Evolutionary conservation across 257 asterid genomes (phyloP), one percentile per base, ranked within the genome.

Genomic region (Paraleonurus japonicus): DNA sequence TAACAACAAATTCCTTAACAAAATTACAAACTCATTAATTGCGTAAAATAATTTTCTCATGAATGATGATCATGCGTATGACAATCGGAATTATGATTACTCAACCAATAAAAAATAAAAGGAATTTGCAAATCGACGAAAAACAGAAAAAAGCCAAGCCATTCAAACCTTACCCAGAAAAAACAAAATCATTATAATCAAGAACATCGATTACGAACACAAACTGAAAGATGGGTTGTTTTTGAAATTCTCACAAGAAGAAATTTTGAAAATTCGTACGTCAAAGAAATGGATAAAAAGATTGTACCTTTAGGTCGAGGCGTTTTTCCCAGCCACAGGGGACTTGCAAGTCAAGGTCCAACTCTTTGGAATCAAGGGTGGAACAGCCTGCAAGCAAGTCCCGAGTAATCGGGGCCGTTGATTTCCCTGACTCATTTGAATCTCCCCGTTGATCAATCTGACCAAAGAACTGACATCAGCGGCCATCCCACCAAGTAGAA

Each of bases 271-370:
- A 43, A 37, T 22, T 15, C 13, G 6, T 13, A 11, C 22, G n/a
- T 4, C 5, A 24, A 20, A 7, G 4, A 2, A 1, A 11, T 5
- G 60, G 33, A 73, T 3, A 51, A 51, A 7, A 69, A 5, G 15
- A 10, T 62, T 39, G 35, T 63, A 92, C 98, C 93, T 87, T 89
- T 28, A 93, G 57, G 71, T 93, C 98, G 13, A 93, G 94, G 41
- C 93, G 87, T 63, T 93, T 93, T 73, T 93, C 98, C 97, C 96
- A 93, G 47, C 98, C 98, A 58, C 79, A 83, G 20, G 98, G 98
- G 8, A 89, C 98, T 47, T 90, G 95, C 86, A 87, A 79, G 81
- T 93, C 97, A 19, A 93, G 96, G 92, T 93, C 97, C 69, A 93
- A 28, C 66, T 93, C 98, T 55, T 87, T 85, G 3, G 95, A 87